phyloP scores from a whole-genome alignment of 768 basidiomycete genomes.

The Lentinula raphanica region DNA sequence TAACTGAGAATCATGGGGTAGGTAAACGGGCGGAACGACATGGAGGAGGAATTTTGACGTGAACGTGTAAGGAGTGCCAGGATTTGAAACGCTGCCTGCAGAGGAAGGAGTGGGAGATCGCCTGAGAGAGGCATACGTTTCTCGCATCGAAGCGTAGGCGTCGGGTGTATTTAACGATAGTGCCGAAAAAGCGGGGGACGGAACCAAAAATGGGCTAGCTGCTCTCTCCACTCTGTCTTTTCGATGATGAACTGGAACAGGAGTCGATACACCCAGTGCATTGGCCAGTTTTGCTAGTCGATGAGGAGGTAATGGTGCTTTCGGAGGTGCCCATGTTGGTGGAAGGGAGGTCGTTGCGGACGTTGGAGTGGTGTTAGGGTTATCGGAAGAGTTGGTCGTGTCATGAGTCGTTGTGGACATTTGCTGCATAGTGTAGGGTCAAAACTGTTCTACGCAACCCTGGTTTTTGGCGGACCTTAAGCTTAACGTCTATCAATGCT shows the following conservation, averaged over 20 bases:
- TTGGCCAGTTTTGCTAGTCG: conserved; percentile 81
- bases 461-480: background rate
- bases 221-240: background rate
- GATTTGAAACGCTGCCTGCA: conserved; percentile 23
- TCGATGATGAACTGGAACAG: conserved; percentile 46
- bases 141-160: conserved; percentile 4
- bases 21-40: conserved; percentile 70
- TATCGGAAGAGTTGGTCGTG: conserved; percentile 3
- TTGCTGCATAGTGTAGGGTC: background rate
- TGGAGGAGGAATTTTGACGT: conserved; percentile 75
- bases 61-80: conserved; percentile 26
- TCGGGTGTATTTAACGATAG: conserved; percentile 3
- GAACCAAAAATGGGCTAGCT: background rate
- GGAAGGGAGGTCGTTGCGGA: conserved; percentile 21
- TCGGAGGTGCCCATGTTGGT: conserved; percentile 59
- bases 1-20: conserved; percentile 50
- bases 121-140: conserved; percentile 21
- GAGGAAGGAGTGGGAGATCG: conserved; percentile 52
- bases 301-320: conserved; percentile 67
- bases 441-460: background rate
- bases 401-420: conserved; percentile 5
- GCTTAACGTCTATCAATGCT: background rate
- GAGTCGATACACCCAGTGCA: conserved; percentile 76
- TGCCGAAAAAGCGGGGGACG: background rate
- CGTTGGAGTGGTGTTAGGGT: background rate